Evolutionary conservation across 2,329 filamentous ascomycete species (phyloP).

Genomic region (Xylaria sp.): DNA sequence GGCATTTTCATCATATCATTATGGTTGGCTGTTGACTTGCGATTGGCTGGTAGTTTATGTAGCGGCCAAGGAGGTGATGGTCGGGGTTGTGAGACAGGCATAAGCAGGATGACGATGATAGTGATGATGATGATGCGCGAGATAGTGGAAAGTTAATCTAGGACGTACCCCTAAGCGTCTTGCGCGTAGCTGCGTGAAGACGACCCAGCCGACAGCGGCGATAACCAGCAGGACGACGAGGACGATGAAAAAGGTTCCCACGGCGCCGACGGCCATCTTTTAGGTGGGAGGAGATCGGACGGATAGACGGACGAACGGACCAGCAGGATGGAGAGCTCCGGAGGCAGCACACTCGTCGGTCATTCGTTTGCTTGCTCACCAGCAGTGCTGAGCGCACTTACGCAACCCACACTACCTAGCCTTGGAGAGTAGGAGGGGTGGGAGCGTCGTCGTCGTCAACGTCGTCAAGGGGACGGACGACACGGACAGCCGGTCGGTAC

Average conservation of each 20-base stretch:
- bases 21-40: neutral
- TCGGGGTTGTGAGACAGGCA: slow-evolving; percentile 25
- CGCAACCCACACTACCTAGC: slow-evolving; percentile 9
- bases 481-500: neutral
- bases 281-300: slow-evolving; percentile 25
- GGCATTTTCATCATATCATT: neutral
- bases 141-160: slow-evolving; percentile 1
- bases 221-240: slow-evolving; percentile 70
- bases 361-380: neutral
- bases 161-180: slow-evolving; percentile 72
- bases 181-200: slow-evolving; percentile 78
- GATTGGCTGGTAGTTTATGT: neutral
- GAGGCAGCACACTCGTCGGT: slow-evolving; percentile 5
- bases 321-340: slow-evolving; percentile 29
- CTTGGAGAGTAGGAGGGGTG: neutral
- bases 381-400: no score
- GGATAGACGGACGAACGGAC: slow-evolving; percentile 1
- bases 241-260: slow-evolving; percentile 78
- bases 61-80: neutral
- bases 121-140: slow-evolving; percentile 4
- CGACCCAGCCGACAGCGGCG: slow-evolving; percentile 72
- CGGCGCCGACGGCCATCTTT: slow-evolving; percentile 61
- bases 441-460: slow-evolving; percentile 1
- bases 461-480: slow-evolving; percentile 6
- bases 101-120: slow-evolving; percentile 1